Base-by-base conservation (phyloP, 495 filamentous ascomycete genomes). In the Peziza echinospora region DNA sequence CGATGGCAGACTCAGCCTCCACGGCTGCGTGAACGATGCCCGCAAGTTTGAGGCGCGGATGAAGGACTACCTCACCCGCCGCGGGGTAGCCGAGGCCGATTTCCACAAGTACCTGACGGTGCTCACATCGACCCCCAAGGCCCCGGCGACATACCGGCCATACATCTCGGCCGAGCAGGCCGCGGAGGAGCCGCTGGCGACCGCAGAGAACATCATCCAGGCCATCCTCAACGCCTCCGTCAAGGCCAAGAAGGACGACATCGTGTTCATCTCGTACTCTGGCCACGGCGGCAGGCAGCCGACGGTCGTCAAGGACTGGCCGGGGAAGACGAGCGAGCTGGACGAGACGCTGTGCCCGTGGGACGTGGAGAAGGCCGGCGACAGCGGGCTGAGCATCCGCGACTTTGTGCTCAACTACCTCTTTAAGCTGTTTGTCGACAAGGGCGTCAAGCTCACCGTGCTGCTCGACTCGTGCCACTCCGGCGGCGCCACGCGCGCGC, bases 391-490 rank as follows among this genome's bases (percentile, higher is more conserved):
- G n/a, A n/a, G n/a, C n/a, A n/a, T n/a, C n/a, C n/a, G n/a, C n/a
- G 48, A 49, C 21, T 13, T 49, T 21, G 43, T 45, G 42, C 23
- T 49, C 3, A 26, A 26, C 9, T 44, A 44, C 16, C 7, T 49
- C 1, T 28, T 49, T 4, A 16, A n/a, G 2, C 10, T 23, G 22
- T 37, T 49, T 24, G 48, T 49, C 2, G 25, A 34, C 16, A 45
- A 30, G 26, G 26, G 24, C 5, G 5, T 44, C 13, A 8, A 44
- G 13, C 26, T 49, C 25, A 40, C 48, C 7, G 41, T 49, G 2
- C 24, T 49, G 11, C 3, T 49, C 11, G 48, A 49, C 26, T 24
- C 26, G 16, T 49, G 48, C 22, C 24, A 49, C 23, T 46, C 48
- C 21, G 48, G 48, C 8, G 48, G 48, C n/a, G 24, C 43, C 26